Conservation (phyloP, 345 rosid species). For the Lepidium sativum region DNA sequence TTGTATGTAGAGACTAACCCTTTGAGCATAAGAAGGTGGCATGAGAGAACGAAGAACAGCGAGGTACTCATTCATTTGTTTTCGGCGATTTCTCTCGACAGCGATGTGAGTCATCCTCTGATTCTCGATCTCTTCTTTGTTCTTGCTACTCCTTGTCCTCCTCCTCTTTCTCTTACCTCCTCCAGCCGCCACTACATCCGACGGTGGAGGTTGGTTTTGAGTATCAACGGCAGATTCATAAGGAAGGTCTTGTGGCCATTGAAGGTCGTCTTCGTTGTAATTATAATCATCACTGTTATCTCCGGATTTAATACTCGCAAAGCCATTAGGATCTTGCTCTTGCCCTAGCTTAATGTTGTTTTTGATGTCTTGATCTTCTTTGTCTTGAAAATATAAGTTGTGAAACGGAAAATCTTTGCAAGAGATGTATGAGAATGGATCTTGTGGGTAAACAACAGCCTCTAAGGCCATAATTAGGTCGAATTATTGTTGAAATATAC, state of each 20-base stretch:
- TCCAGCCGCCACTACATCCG: slow-evolving; percentile 9
- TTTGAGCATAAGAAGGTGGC: slow-evolving; percentile 90
- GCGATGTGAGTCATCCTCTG: slow-evolving; percentile 95
- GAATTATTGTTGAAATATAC: neutral
- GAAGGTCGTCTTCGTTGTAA: slow-evolving; percentile 16
- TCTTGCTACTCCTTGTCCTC: slow-evolving; percentile 54
- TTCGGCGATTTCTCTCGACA: slow-evolving; percentile 93
- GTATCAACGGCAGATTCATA: slow-evolving; percentile 13
- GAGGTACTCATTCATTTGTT: slow-evolving; percentile 89
- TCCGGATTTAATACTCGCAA: slow-evolving; percentile 4
- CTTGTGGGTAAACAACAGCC: slow-evolving; percentile 65
- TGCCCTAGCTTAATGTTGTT: slow-evolving; percentile 27
- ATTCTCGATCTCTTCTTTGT: slow-evolving; percentile 83
- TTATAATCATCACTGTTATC: slow-evolving; percentile 4
- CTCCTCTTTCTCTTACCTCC: slow-evolving; percentile 46
- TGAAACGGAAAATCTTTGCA: slow-evolving; percentile 33
- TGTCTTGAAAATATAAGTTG: slow-evolving; percentile 29
- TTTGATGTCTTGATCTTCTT: slow-evolving; percentile 27
- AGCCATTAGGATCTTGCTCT: slow-evolving; percentile 5
- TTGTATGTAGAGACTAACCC: slow-evolving; percentile 43
- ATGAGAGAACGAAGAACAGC: slow-evolving; percentile 71
- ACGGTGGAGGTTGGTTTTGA: slow-evolving; percentile 10
- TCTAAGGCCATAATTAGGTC: slow-evolving; percentile 49
- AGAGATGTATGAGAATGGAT: slow-evolving; percentile 41
- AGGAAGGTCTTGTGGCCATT: slow-evolving; percentile 17